Percentiles rank a stretch among this genome's conserved stretches.
These are phyloP conservation scores for Penicillium macrosclerotiorum DNA, from an alignment of 495 filamentous ascomycete genomes.

Conservation along the genomic window DNA sequence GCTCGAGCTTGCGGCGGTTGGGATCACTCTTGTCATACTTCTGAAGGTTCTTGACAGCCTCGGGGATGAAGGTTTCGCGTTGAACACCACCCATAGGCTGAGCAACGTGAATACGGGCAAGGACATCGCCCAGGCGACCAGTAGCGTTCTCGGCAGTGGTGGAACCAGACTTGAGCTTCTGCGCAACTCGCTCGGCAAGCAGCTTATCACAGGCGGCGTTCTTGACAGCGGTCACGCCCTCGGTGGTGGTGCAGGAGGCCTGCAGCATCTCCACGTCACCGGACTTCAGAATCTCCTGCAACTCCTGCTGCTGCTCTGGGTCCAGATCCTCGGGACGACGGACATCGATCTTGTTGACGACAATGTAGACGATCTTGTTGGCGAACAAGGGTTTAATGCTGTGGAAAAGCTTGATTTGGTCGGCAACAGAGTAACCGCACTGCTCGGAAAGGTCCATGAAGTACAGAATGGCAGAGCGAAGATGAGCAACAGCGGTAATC, in stretches of 20 bases:
- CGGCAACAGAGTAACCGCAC: constrained; percentile 90
- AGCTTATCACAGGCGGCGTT: constrained; percentile 92
- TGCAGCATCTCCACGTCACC: constrained; percentile 88
- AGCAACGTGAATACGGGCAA: constrained; percentile 92
- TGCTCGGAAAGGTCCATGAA: constrained; percentile 99
- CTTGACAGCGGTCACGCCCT: constrained; percentile 91
- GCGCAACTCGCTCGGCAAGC: constrained; percentile 85
- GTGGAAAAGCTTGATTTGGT: constrained; percentile 90
- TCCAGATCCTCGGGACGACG: constrained; percentile 85
- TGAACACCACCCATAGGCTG: constrained; percentile 75
- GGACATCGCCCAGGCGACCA: constrained; percentile 80
- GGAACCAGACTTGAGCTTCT: constrained; percentile 90
- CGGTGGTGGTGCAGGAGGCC: constrained; percentile 89
- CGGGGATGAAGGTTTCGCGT: constrained; percentile 84
- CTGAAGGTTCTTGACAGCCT: constrained; percentile 71
- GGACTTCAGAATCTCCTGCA: constrained; percentile 77
- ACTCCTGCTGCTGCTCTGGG: constrained; percentile 68
- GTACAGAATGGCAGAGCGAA: constrained; percentile 90
- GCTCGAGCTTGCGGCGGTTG: constrained; percentile 69
- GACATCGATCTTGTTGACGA: constrained; percentile 98
- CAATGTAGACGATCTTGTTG: constrained; percentile 94
- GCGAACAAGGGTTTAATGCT: constrained; percentile 95
- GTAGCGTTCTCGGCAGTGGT: constrained; percentile 68
- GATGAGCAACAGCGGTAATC: constrained; percentile 94
- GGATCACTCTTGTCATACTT: constrained; percentile 91